Percentiles rank a stretch among this genome's conserved stretches.
Evolutionary conservation across 1,139 yeast species (phyloP).

Genomic region (Yamadazyma buinensis): DNA sequence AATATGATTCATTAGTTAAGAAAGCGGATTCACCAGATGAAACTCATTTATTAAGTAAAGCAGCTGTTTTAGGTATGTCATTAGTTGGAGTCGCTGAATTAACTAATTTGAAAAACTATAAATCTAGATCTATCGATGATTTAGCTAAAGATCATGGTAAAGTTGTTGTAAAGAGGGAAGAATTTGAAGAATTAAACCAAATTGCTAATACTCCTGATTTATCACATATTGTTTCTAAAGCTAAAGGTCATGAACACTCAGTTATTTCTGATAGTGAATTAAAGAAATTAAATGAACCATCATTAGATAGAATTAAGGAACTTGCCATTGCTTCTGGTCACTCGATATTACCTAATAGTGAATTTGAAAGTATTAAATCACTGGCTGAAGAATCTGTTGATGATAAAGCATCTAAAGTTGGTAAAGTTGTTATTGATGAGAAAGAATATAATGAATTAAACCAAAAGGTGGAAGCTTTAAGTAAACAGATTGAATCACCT

Average conservation of each 20-base stretch:
- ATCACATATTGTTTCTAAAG: constrained; percentile 15
- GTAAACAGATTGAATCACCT: constrained; percentile 15
- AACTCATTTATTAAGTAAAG: constrained; percentile 19
- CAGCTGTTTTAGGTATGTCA: constrained; percentile 15
- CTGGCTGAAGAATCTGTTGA: constrained; percentile 8
- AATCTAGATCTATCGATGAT: constrained; percentile 16
- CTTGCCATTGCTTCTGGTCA: constrained; percentile 21
- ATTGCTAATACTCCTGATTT: constrained; percentile 19
- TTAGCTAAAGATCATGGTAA: constrained; percentile 16
- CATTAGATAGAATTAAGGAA: constrained; percentile 25
- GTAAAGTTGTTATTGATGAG: constrained; percentile 3
- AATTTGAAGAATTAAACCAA: constrained; percentile 12
- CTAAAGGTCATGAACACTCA: constrained; percentile 7
- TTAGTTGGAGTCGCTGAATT: constrained; percentile 11
- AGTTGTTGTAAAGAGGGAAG: constrained; percentile 9
- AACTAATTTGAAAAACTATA: constrained; percentile 9
- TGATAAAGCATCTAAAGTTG: constrained; percentile 8
- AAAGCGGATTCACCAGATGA: constrained; percentile 14
- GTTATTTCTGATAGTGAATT: constrained; percentile 13
- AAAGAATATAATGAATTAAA: constrained; percentile 1
- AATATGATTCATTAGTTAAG: constrained; percentile 17
- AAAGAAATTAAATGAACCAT: constrained; percentile 17
- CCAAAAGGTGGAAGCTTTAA: constrained; percentile 14
- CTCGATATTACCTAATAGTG: constrained; percentile 13
- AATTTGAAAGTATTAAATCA: constrained; percentile 2